Conservation (phyloP, 1,284 basidiomycete species). For the Malassezia vespertilionis region DNA sequence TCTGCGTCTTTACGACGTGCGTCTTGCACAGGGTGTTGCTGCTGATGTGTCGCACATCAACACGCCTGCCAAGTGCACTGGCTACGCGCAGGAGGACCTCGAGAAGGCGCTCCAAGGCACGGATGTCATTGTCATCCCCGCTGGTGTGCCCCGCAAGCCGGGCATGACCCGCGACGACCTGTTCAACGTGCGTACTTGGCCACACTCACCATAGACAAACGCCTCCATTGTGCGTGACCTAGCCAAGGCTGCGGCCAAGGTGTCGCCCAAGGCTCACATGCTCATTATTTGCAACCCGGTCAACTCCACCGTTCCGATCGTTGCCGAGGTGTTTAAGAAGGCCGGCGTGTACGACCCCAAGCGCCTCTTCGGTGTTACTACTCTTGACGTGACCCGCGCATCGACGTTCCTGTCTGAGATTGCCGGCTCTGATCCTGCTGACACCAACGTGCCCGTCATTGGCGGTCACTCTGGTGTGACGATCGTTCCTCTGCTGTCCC, state of each 20-base stretch:
- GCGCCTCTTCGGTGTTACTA: slow-evolving; percentile 67
- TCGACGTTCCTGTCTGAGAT: slow-evolving; percentile 77
- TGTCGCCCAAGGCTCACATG: slow-evolving; percentile 78
- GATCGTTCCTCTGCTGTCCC: slow-evolving; percentile 90
- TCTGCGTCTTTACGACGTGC: slow-evolving; percentile 49
- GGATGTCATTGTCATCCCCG: slow-evolving; percentile 89
- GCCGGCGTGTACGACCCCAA: slow-evolving; percentile 82
- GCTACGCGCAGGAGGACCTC: slow-evolving; percentile 63
- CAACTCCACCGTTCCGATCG: slow-evolving; percentile 85
- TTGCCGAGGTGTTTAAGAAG: slow-evolving; percentile 82
- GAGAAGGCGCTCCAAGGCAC: slow-evolving; percentile 73
- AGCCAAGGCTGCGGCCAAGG: slow-evolving; percentile 72
- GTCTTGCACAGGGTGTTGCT: slow-evolving; percentile 50
- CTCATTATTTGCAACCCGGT: slow-evolving; percentile 79
- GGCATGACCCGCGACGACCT: slow-evolving; percentile 93
- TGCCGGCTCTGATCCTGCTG: slow-evolving; percentile 52
- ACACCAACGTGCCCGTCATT: slow-evolving; percentile 75
- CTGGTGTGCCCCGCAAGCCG: slow-evolving; percentile 57
- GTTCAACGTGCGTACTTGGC: slow-evolving; percentile 67
- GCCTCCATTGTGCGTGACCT: slow-evolving; percentile 93
- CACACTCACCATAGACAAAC: slow-evolving; percentile 57
- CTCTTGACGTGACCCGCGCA: slow-evolving; percentile 91
- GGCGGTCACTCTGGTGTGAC: slow-evolving; percentile 95
- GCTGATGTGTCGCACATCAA: slow-evolving; percentile 63
- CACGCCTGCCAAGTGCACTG: slow-evolving; percentile 70